A percentile compares a stretch with the other conserved stretches of the same genome.
These are phyloP conservation scores for Sporothrix variecibatus DNA, from an alignment of 2,329 filamentous ascomycete species.

Conservation along the genomic window DNA sequence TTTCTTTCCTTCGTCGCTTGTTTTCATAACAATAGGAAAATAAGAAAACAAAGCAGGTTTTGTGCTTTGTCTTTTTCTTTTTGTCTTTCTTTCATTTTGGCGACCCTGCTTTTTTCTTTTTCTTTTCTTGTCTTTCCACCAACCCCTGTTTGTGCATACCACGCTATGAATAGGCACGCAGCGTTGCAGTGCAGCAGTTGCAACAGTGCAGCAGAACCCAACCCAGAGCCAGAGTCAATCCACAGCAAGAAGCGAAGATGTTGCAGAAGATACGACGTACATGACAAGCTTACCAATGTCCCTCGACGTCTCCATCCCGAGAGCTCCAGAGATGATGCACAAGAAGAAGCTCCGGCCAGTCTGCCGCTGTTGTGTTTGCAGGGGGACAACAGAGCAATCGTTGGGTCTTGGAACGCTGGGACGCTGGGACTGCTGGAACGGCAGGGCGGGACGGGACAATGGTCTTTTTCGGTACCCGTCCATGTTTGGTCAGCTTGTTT, in stretches of 20 bases:
- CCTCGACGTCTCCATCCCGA: not conserved
- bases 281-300: not conserved
- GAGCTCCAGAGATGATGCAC: slow-evolving; percentile 9
- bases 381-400: not conserved
- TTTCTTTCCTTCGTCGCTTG: not conserved
- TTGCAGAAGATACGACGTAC: too few species aligned
- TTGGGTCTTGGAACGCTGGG: not conserved
- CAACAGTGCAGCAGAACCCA: not conserved
- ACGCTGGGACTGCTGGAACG: not conserved
- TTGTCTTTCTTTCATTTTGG: not conserved
- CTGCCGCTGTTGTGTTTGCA: not conserved
- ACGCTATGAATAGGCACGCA: slow-evolving; percentile 3
- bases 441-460: not conserved
- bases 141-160: not conserved
- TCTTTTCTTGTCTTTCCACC: not conserved
- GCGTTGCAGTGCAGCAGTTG: slow-evolving; percentile 11
- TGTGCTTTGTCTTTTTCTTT: not conserved
- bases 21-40: not conserved
- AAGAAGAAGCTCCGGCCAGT: too few species aligned
- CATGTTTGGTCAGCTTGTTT: not conserved
- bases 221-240: not conserved
- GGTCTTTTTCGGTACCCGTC: not conserved
- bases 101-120: not conserved
- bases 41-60: not conserved
- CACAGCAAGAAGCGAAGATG: too few species aligned